phyloP scores from a whole-genome alignment of 106 monocot species.

The Dioscorea alata region DNA sequence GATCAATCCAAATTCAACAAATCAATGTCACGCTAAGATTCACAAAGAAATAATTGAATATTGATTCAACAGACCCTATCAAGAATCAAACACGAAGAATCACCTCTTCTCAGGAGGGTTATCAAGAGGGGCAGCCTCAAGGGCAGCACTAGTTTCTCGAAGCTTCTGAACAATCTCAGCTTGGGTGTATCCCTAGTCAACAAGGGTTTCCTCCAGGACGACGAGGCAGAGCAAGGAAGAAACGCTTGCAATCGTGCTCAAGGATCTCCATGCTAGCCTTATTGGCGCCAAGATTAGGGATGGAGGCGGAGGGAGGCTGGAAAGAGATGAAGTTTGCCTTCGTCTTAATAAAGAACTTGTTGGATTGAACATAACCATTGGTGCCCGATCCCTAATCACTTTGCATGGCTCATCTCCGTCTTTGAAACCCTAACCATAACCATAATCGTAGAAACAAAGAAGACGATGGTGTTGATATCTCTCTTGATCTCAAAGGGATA shows the following conservation, averaged over 20 bases:
- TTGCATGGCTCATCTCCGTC: slow-evolving; percentile 38
- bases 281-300: slow-evolving; percentile 23
- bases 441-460: too few relatives aligned
- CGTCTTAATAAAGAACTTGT: slow-evolving; percentile 89
- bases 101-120: neutral
- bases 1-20: too few relatives aligned
- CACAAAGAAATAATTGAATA: too few relatives aligned
- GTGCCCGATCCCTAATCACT: slow-evolving; percentile 89
- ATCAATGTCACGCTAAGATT: too few relatives aligned
- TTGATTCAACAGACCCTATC: too few relatives aligned
- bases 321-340: neutral
- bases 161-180: slow-evolving; percentile 62
- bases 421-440: neutral
- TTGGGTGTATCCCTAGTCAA: slow-evolving; percentile 80
- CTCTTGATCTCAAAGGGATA: too few relatives aligned
- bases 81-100: too few relatives aligned
- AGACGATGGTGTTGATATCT: too few relatives aligned
- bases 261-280: slow-evolving; percentile 93
- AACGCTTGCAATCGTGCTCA: slow-evolving; percentile 94
- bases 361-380: slow-evolving; percentile 89
- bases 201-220: slow-evolving; percentile 70
- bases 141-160: slow-evolving; percentile 26
- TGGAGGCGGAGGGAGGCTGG: neutral
- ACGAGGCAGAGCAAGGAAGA: slow-evolving; percentile 71
- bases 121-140: slow-evolving; percentile 19